phyloP scores from a whole-genome alignment of 2,329 filamentous ascomycete species.

The Aureobasidium pullulans region DNA sequence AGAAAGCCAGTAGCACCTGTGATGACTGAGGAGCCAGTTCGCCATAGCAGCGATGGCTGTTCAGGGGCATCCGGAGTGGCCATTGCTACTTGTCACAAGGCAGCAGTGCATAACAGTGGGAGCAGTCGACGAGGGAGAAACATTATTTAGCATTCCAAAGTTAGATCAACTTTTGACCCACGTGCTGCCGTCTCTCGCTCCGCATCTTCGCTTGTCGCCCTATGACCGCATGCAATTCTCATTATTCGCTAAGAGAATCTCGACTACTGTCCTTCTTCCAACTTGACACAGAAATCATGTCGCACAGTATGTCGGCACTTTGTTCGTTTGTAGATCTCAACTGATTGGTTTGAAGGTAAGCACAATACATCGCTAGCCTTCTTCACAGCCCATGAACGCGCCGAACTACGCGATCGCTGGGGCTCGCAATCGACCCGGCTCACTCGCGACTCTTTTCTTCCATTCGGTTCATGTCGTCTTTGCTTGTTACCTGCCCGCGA shows the following conservation, averaged over 20 bases:
- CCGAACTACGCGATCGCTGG: constrained; percentile 75
- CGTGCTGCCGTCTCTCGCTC: not conserved
- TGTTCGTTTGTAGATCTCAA: not conserved
- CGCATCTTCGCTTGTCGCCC: not conserved
- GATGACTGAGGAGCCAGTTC: constrained; percentile 61
- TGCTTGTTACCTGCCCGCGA: constrained; percentile 75
- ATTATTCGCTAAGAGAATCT: not conserved
- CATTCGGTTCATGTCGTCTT: constrained; percentile 80
- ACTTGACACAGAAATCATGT: constrained; percentile 15
- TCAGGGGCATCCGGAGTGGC: constrained; percentile 24
- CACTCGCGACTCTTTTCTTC: constrained; percentile 81
- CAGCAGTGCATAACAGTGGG: not conserved
- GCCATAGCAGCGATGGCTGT: constrained; percentile 60
- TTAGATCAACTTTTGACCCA: constrained; percentile 9
- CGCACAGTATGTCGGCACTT: constrained; percentile 20
- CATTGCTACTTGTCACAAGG: not conserved
- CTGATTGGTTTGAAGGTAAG: constrained; percentile 43
- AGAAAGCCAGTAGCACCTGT: constrained; percentile 67
- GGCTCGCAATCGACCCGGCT: constrained; percentile 75
- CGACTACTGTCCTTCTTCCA: not conserved
- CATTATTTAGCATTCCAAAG: constrained; percentile 9
- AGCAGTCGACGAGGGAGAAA: not conserved
- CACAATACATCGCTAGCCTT: constrained; percentile 86
- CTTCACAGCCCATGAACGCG: constrained; percentile 88
- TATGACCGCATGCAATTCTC: not conserved